Evolutionary conservation across 2,329 filamentous ascomycete species (phyloP), one percentile per base, ranked within the genome.

Genomic region (Neurospora sp.): DNA sequence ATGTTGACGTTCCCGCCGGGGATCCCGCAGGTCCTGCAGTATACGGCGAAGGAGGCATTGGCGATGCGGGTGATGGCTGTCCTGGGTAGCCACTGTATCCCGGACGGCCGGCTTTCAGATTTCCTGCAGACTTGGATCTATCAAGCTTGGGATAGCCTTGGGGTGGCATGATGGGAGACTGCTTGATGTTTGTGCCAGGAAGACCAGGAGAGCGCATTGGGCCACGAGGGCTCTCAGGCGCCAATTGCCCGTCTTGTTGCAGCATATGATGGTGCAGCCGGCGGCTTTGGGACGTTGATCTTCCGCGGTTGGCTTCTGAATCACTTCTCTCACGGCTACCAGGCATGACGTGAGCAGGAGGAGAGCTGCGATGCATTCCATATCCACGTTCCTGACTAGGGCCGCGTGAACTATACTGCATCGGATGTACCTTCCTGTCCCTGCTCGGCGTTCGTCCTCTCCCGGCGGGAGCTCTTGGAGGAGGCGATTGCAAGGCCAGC

Each of bases 301-400:
- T 75, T 37, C 80, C 80, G n/a, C 78, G 82, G 76, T 85, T 87
- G 3, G 85, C 80, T 28, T 88, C 85, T 0, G 86, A 88, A 39
- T 85, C 85, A 72, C 86, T 88, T 57, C 86, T 80, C 62, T 87
- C 82, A 10, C 85, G 81, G 62, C 86, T 85, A 0, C 79, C 80
- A 3, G 78, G 79, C 1, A 76, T 73, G 4, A 77, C 75, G 6
- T 76, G 76, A 4, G 72, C 70, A 1, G 73, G 73, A 33, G 78
- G 76, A 2, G 78, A 77, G 66, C 71, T 73, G 28, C 72, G 67
- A 33, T 69, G 74, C 10, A 72, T 74, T 36, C 77, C 76, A 23
- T 76, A 76, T n/a, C 76, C 74, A 2, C 78, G 76, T 23, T 85
- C 84, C 36, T 83, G 81, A 66, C 82, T 83, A 0, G 82, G 80